Conservation (phyloP, 352 stramenopile species). For the Phytophthora pini region DNA sequence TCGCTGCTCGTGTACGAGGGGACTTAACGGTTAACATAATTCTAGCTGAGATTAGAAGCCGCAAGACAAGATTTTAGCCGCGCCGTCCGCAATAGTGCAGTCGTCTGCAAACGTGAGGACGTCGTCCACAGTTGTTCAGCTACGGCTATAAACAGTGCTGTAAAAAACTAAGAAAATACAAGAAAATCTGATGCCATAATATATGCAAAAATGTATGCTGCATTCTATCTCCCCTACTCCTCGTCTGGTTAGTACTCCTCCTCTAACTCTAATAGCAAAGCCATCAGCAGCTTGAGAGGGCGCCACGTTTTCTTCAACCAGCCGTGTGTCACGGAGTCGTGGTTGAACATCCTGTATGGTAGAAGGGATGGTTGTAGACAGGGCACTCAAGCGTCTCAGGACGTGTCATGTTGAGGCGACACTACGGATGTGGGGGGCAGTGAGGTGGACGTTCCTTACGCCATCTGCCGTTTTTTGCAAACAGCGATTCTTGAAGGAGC, state of each 20-base stretch:
- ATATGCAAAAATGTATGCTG: no score
- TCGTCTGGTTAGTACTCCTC: no score
- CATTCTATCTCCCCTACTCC: no score
- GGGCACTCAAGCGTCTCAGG: not conserved
- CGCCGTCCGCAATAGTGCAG: slow-evolving; percentile 4
- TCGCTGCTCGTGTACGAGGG: not conserved
- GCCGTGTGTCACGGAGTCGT: no score
- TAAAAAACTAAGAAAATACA: no score
- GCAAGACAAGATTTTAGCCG: not conserved
- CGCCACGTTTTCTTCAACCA: no score
- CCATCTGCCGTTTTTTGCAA: not conserved
- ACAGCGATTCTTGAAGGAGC: not conserved
- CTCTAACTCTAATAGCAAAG: no score
- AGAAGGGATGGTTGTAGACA: not conserved
- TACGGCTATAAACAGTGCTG: no score
- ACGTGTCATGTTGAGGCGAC: not conserved
- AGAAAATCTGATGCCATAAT: no score
- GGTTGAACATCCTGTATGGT: not conserved
- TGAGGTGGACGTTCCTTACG: no score
- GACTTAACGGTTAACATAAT: slow-evolving; percentile 7
- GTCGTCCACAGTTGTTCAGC: not conserved
- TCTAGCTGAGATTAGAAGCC: not conserved
- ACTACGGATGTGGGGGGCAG: no score
- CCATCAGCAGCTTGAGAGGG: no score
- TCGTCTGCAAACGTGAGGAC: slow-evolving; percentile 1